phyloP scores from a whole-genome alignment of 2,329 filamentous ascomycete species.

The Ceratocystis albifundus region DNA sequence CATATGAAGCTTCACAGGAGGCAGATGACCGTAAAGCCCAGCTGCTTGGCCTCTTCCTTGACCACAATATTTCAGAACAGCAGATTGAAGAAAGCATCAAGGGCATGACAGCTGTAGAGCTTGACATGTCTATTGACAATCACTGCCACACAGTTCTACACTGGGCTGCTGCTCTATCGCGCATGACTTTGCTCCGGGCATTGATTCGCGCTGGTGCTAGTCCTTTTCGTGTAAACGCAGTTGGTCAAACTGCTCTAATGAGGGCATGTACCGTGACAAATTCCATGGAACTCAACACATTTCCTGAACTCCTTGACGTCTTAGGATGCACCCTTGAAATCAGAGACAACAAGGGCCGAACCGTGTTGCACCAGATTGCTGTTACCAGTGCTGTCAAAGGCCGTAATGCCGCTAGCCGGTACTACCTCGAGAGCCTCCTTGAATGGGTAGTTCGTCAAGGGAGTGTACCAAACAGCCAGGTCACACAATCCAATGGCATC shows the following conservation, averaged over 20 bases:
- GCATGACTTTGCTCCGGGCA: slow-evolving; percentile 68
- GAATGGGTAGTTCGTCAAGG: slow-evolving; percentile 90
- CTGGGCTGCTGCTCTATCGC: slow-evolving; percentile 88
- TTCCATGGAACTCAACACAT: slow-evolving; percentile 80
- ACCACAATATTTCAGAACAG: slow-evolving; percentile 57
- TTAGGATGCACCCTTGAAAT: slow-evolving; percentile 84
- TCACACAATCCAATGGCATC: slow-evolving; percentile 30
- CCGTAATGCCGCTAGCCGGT: slow-evolving; percentile 78
- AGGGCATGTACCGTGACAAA: slow-evolving; percentile 88
- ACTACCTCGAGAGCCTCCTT: slow-evolving; percentile 87
- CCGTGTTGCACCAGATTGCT: slow-evolving; percentile 90
- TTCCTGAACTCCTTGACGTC: slow-evolving; percentile 80
- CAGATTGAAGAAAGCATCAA: slow-evolving; percentile 66
- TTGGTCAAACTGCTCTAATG: slow-evolving; percentile 86
- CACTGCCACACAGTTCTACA: slow-evolving; percentile 84
- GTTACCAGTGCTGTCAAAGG: slow-evolving; percentile 93
- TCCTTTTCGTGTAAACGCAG: slow-evolving; percentile 75
- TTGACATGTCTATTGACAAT: slow-evolving; percentile 85
- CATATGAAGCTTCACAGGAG: slow-evolving; percentile 48
- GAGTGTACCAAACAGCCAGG: slow-evolving; percentile 47
- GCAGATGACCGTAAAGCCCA: slow-evolving; percentile 70
- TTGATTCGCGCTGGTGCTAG: slow-evolving; percentile 77
- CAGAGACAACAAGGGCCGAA: slow-evolving; percentile 76
- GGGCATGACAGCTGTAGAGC: slow-evolving; percentile 62
- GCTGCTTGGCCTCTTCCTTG: slow-evolving; percentile 72